Evolutionary conservation across 2,329 filamentous ascomycete genomes (phyloP).

Genomic region (Aspergillus brasiliensis): DNA sequence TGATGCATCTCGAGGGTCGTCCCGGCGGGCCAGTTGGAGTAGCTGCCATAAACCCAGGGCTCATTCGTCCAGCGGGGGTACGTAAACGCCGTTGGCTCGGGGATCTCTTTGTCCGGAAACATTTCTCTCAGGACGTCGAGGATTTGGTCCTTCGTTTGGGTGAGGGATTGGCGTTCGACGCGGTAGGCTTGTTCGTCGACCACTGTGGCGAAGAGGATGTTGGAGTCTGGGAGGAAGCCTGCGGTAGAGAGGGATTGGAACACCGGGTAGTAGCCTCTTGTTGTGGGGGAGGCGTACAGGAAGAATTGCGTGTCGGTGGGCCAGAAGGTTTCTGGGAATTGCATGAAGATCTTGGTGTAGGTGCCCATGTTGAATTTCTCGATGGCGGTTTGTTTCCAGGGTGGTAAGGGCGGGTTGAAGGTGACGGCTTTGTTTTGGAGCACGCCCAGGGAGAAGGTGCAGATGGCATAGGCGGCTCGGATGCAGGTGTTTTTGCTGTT

Average conservation of each 20-base stretch:
- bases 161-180: constrained; percentile 62
- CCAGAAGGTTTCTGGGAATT: constrained; percentile 71
- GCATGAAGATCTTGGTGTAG: constrained; percentile 73
- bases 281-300: constrained; percentile 54
- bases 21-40: constrained; percentile 68
- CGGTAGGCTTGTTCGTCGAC: constrained; percentile 59
- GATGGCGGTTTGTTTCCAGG: constrained; percentile 67
- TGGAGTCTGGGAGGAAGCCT: constrained; percentile 62
- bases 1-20: constrained; percentile 67
- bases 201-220: constrained; percentile 68
- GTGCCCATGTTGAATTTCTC: constrained; percentile 69
- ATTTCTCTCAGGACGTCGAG: constrained; percentile 62
- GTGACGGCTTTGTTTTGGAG: constrained; percentile 62
- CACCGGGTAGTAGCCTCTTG: constrained; percentile 59
- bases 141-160: constrained; percentile 59
- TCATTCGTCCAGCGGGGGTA: constrained; percentile 61
- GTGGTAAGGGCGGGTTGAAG: constrained; percentile 62
- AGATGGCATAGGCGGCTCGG: constrained; percentile 63
- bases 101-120: constrained; percentile 60
- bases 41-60: constrained; percentile 61
- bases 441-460: constrained; percentile 69
- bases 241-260: constrained; percentile 64
- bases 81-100: constrained; percentile 61
- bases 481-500: constrained; percentile 59
- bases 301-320: constrained; percentile 55